Percentiles rank a stretch among this genome's conserved stretches.
These are phyloP conservation scores for Hypomontagnella monticulosa DNA, from an alignment of 495 filamentous ascomycete species.

Conservation along the genomic window DNA sequence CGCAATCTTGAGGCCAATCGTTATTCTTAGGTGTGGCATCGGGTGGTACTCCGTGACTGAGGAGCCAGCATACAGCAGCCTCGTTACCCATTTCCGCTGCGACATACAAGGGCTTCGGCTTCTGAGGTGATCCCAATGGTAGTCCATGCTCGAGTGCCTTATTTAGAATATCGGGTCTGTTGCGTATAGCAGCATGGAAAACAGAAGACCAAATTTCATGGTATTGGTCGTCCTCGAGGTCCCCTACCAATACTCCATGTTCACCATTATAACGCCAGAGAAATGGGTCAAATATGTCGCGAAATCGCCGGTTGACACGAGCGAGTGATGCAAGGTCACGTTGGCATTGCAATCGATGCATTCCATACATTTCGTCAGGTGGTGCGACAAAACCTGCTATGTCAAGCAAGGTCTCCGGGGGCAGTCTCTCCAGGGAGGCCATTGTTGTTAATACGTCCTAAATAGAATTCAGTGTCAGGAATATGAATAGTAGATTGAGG, in stretches of 20 bases:
- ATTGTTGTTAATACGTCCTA: neutral
- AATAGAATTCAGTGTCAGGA: neutral
- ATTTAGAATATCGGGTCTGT: conserved; percentile 27
- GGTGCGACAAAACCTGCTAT: neutral
- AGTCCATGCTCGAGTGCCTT: conserved; percentile 17
- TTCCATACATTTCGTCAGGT: no score
- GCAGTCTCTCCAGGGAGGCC: conserved; percentile 1
- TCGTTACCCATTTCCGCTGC: conserved; percentile 4
- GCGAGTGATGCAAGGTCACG: conserved; percentile 8
- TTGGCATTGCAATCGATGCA: no score
- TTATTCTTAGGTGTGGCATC: neutral
- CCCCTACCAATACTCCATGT: neutral
- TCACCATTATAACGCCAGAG: conserved; percentile 13
- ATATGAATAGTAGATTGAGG: no score
- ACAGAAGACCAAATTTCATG: neutral
- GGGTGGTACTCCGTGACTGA: conserved; percentile 22
- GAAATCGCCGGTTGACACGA: conserved; percentile 21
- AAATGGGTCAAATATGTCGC: conserved; percentile 13
- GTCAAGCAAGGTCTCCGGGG: conserved; percentile 4
- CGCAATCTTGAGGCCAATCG: neutral
- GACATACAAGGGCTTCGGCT: neutral
- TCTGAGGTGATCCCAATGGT: neutral
- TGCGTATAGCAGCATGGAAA: neutral
- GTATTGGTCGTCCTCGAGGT: neutral
- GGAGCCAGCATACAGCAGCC: conserved; percentile 11